phyloP scores from a whole-genome alignment of 345 rosid genomes.

The Zanthoxylum bungeanum region DNA sequence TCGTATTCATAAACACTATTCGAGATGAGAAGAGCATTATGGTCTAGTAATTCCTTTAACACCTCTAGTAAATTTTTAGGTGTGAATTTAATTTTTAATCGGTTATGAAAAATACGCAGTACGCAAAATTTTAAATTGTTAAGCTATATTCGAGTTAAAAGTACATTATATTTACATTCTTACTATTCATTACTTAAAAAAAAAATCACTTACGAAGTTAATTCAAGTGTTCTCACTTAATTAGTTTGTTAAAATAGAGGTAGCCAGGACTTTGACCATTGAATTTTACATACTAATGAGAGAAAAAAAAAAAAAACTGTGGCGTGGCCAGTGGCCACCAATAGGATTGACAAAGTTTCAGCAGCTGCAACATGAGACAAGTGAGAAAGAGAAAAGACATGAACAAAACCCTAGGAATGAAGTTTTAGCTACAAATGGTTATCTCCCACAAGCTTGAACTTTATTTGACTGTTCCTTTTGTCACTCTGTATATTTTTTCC shows the following conservation, averaged over 20 bases:
- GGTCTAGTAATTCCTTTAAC: too few species aligned
- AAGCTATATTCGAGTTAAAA: too few species aligned
- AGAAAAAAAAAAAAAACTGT: too few species aligned
- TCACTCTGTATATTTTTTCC: slow-evolving; percentile 5
- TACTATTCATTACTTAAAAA: too few species aligned
- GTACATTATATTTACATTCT: too few species aligned
- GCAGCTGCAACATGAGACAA: not conserved
- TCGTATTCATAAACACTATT: too few species aligned
- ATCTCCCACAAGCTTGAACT: slow-evolving; percentile 9
- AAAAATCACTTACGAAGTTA: too few species aligned
- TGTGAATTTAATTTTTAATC: too few species aligned
- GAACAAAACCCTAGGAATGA: slow-evolving; percentile 33
- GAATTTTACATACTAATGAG: not conserved
- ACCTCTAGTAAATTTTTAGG: too few species aligned
- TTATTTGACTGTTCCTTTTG: slow-evolving; percentile 29
- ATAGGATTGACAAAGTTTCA: not conserved
- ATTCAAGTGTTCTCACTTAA: not conserved
- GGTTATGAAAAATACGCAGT: too few species aligned
- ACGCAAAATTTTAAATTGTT: too few species aligned
- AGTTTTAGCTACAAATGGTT: slow-evolving; percentile 28
- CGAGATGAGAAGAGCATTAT: too few species aligned
- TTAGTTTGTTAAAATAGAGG: not conserved
- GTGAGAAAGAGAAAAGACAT: slow-evolving; percentile 30
- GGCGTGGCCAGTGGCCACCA: slow-evolving; percentile 11
- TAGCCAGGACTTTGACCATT: not conserved